These are phyloP conservation scores for Chondrus crispus DNA, from an alignment of 23 red algal species.

Conservation along the genomic window DNA sequence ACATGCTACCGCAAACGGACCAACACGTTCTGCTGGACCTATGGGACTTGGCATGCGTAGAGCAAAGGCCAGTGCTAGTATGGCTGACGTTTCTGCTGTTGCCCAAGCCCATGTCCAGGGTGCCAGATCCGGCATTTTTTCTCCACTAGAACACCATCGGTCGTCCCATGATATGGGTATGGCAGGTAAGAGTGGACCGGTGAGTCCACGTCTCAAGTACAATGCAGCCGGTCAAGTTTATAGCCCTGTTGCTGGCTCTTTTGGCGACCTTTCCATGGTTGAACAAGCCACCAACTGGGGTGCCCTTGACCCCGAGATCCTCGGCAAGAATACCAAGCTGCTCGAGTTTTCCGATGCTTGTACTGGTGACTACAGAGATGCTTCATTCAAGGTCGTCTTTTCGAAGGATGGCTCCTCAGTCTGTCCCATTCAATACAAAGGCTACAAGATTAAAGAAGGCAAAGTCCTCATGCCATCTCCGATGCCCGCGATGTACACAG, in stretches of 20 bases:
- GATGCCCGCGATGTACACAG: conserved; percentile 80
- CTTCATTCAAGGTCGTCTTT: conserved; percentile 78
- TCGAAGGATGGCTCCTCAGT: conserved; percentile 73
- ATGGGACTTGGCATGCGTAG: not conserved
- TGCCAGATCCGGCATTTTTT: no score
- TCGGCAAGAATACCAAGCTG: conserved; percentile 94
- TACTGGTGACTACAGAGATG: conserved; percentile 90
- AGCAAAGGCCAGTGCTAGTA: conserved; percentile 1
- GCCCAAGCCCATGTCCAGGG: not conserved
- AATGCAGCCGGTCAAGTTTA: not conserved
- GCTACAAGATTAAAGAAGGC: conserved; percentile 74
- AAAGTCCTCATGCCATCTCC: conserved; percentile 63
- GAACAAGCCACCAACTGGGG: conserved; percentile 86
- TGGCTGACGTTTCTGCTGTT: conserved; percentile 33
- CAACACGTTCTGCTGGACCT: no score
- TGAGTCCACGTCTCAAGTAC: not conserved
- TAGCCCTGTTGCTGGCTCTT: conserved; percentile 30
- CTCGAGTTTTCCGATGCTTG: conserved; percentile 93
- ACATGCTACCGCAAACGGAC: not conserved
- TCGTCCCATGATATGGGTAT: not conserved
- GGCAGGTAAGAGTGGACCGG: not conserved
- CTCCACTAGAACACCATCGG: no score
- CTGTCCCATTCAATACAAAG: conserved; percentile 81
- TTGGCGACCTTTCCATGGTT: conserved; percentile 23
- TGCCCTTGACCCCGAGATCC: conserved; percentile 82